Evolutionary conservation across 495 filamentous ascomycete genomes (phyloP).

Genomic region (Aspergillus wentii): DNA sequence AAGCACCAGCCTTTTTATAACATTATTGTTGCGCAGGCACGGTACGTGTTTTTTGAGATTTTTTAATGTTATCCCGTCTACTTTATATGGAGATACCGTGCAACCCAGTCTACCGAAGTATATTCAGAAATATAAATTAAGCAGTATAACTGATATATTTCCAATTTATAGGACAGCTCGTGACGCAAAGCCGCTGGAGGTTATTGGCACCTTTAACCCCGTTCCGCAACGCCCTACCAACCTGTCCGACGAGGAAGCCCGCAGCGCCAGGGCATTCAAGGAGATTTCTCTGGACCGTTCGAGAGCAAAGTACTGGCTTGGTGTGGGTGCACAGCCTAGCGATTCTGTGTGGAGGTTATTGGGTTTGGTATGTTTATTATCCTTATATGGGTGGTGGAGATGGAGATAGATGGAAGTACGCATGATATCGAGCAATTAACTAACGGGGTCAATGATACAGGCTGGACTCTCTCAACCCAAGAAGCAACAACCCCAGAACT

Average conservation of each 20-base stretch:
- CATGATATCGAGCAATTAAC: neutral
- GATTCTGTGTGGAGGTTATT: conserved; percentile 84
- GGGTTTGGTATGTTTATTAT: conserved; percentile 73
- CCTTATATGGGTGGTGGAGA: no score
- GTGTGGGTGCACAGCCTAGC: conserved; percentile 91
- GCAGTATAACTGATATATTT: conserved; percentile 2
- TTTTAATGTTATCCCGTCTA: conserved; percentile 3
- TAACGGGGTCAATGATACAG: conserved; percentile 4
- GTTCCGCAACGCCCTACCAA: conserved; percentile 62
- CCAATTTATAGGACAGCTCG: conserved; percentile 53
- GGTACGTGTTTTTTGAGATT: conserved; percentile 49
- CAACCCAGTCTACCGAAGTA: neutral
- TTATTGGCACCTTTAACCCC: conserved; percentile 93
- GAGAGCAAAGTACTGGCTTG: conserved; percentile 90
- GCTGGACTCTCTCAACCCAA: conserved; percentile 11
- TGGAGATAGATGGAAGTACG: neutral
- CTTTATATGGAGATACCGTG: no score
- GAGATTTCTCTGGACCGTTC: conserved; percentile 81
- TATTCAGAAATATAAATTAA: conserved; percentile 29
- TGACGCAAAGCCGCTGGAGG: conserved; percentile 84
- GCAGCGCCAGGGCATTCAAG: conserved; percentile 59
- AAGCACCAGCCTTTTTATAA: conserved; percentile 87
- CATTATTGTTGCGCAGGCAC: conserved; percentile 92
- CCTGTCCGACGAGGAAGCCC: conserved; percentile 58
- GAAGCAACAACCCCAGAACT: neutral